Evolutionary conservation across 306 rosid genomes (phyloP).

Genomic region (Sicyos baderoa): DNA sequence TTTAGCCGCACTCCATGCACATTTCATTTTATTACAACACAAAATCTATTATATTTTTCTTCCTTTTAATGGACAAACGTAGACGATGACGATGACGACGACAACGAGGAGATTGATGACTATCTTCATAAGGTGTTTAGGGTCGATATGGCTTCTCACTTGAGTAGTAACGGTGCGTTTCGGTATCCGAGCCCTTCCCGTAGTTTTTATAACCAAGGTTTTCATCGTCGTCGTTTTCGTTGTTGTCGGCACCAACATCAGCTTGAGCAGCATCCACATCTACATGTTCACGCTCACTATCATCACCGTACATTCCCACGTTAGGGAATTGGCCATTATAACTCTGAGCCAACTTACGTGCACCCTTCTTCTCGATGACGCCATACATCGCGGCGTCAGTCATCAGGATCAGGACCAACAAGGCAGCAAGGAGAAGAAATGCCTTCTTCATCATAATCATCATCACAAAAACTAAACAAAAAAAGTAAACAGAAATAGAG

Average conservation of each 20-base stretch:
- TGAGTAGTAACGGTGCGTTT: constrained; percentile 14
- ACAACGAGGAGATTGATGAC: too few species aligned
- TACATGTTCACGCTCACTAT: neutral
- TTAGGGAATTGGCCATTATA: neutral
- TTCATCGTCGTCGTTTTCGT: neutral
- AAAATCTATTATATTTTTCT: too few species aligned
- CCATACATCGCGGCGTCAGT: neutral
- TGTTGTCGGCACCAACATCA: neutral
- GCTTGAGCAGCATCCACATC: neutral
- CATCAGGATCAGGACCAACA: neutral
- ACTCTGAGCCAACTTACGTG: neutral
- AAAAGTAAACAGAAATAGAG: neutral
- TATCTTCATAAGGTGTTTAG: neutral
- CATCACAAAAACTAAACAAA: neutral
- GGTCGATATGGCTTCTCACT: constrained; percentile 10
- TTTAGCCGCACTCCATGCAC: too few species aligned
- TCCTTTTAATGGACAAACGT: neutral
- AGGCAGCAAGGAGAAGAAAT: neutral
- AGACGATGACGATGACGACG: neutral
- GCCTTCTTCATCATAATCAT: constrained; percentile 5
- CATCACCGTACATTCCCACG: neutral
- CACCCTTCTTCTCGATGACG: neutral
- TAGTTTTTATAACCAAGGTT: constrained; percentile 13
- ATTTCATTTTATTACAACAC: neutral
- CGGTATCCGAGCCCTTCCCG: neutral